phyloP scores from a whole-genome alignment of 805 yeast genomes.

The Trichomonascus vanleenenianus region DNA sequence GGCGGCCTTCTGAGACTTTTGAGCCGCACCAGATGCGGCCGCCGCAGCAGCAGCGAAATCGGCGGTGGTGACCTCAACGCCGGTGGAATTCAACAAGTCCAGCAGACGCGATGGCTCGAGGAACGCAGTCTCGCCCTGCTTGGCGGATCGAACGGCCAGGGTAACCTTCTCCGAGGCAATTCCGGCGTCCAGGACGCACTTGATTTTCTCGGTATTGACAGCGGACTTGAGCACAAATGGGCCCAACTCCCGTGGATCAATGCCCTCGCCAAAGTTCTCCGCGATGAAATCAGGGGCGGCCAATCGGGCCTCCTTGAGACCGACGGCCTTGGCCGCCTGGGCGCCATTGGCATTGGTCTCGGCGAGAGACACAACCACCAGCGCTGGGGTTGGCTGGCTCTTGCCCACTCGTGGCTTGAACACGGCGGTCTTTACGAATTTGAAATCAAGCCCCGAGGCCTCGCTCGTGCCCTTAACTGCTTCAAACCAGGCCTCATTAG shows the following conservation, averaged over 20 bases:
- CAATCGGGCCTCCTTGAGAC: conserved; percentile 76
- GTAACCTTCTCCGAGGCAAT: conserved; percentile 27
- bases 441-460: conserved; percentile 9
- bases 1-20: conserved; percentile 16
- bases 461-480: conserved; percentile 6
- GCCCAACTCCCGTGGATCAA: conserved; percentile 38
- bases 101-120: conserved; percentile 31
- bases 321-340: conserved; percentile 56
- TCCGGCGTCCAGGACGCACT: conserved; percentile 40
- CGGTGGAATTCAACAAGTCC: conserved; percentile 41
- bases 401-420: conserved; percentile 91
- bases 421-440: conserved; percentile 59
- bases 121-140: conserved; percentile 28
- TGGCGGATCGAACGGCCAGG: conserved; percentile 25
- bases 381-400: conserved; percentile 68
- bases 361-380: conserved; percentile 68
- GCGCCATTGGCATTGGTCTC: conserved; percentile 63
- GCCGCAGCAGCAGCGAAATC: conserved; percentile 34
- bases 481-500: conserved; percentile 18
- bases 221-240: conserved; percentile 23
- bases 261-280: conserved; percentile 43
- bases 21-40: conserved; percentile 22
- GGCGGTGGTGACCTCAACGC: conserved; percentile 35
- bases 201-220: conserved; percentile 49
- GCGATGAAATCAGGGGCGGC: conserved; percentile 75